phyloP scores from a whole-genome alignment of 305 asterid genomes.

The Fraxinus angustifolia region DNA sequence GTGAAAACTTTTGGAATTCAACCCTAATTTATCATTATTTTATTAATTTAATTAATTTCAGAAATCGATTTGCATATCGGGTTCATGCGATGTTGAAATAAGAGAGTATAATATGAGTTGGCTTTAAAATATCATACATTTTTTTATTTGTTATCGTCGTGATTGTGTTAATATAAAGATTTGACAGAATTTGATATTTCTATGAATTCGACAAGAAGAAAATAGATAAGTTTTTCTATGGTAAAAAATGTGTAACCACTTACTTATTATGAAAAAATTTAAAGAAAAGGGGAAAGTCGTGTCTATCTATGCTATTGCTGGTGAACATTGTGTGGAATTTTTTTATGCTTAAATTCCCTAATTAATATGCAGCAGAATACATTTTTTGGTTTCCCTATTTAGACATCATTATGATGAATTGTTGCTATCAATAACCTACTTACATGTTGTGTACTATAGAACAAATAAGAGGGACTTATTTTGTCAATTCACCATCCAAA shows the following conservation, averaged over 20 bases:
- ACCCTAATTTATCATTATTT: not conserved
- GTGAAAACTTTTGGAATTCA: not conserved
- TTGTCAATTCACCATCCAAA: too few relatives aligned
- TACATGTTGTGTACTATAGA: too few relatives aligned
- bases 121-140: not conserved
- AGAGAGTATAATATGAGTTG: not conserved
- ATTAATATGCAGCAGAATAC: too few relatives aligned
- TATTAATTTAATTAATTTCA: too few relatives aligned
- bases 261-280: not conserved
- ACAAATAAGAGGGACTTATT: too few relatives aligned
- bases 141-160: not conserved
- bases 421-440: too few relatives aligned
- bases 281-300: not conserved
- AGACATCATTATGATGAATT: too few relatives aligned
- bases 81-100: not conserved
- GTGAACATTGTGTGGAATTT: not conserved
- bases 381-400: too few relatives aligned
- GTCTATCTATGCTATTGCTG: not conserved
- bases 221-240: too few relatives aligned
- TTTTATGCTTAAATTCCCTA: too few relatives aligned
- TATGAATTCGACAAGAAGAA: not conserved
- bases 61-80: not conserved
- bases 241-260: too few relatives aligned
- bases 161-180: not conserved
- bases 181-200: not conserved